Evolutionary conservation across 2,329 filamentous ascomycete genomes (phyloP).

Genomic region (Epichloe festucae): DNA sequence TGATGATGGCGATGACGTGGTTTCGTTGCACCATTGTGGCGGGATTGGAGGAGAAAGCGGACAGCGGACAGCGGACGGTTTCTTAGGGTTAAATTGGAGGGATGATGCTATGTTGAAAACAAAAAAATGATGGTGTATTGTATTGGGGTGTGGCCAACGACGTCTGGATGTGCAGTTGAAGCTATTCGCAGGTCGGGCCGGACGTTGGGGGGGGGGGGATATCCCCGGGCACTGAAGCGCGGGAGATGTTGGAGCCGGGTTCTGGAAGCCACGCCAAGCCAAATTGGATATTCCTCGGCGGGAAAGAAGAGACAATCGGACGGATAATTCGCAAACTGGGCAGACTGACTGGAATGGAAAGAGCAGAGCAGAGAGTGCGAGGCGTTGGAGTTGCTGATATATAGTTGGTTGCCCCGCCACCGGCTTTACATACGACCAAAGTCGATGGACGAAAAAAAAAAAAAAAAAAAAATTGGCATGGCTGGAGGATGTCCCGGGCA

Average conservation of each 20-base stretch:
- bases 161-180: too few relatives aligned
- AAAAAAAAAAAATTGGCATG: constrained; percentile 15
- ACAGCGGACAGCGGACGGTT: too few relatives aligned
- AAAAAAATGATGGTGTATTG: too few relatives aligned
- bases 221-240: too few relatives aligned
- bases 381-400: constrained; percentile 14
- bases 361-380: not conserved
- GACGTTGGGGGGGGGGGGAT: too few relatives aligned
- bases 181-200: too few relatives aligned
- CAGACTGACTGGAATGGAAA: constrained; percentile 6
- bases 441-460: too few relatives aligned
- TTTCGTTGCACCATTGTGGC: constrained; percentile 40
- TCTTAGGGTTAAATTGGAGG: too few relatives aligned
- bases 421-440: constrained; percentile 20
- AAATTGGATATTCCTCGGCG: not conserved
- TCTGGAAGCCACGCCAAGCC: not conserved
- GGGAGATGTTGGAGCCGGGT: not conserved
- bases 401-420: constrained; percentile 38
- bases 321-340: too few relatives aligned
- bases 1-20: constrained; percentile 55
- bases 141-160: too few relatives aligned
- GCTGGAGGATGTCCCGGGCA: too few relatives aligned
- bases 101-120: not conserved
- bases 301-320: not conserved
- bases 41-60: not conserved